Percentiles rank a stretch among this genome's conserved stretches.
These are phyloP conservation scores for Zymoseptoria pseudotritici DNA, from an alignment of 2,329 filamentous ascomycete species.

Conservation along the genomic window DNA sequence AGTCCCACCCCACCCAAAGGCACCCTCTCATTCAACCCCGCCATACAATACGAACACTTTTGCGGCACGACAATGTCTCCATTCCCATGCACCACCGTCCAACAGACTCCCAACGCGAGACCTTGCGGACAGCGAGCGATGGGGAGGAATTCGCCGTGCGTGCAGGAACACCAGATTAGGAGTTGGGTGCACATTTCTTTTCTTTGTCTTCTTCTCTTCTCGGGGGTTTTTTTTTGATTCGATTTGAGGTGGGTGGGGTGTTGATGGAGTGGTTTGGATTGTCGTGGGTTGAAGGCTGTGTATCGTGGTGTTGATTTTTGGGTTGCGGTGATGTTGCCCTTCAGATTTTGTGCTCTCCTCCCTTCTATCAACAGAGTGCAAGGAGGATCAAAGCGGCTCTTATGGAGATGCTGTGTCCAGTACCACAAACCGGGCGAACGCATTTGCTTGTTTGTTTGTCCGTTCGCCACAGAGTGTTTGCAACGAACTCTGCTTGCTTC, in stretches of 20 bases:
- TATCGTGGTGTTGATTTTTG: neutral
- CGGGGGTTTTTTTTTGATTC: too few relatives aligned
- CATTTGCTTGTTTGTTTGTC: neutral
- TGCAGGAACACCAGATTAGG: constrained; percentile 29
- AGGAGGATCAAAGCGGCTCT: neutral
- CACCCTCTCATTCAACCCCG: constrained; percentile 13
- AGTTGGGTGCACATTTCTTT: constrained; percentile 27
- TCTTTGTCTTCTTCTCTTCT: neutral
- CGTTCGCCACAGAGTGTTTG: neutral
- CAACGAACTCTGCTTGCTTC: neutral
- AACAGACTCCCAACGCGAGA: constrained; percentile 16
- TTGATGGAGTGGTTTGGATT: too few relatives aligned
- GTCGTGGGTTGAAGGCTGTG: neutral
- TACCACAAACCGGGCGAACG: neutral
- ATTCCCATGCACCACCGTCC: constrained; percentile 24
- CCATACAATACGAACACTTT: constrained; percentile 24
- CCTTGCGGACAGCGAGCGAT: constrained; percentile 20
- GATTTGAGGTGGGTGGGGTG: too few relatives aligned
- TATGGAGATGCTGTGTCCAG: neutral
- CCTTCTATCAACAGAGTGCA: too few relatives aligned
- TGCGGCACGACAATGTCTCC: constrained; percentile 16
- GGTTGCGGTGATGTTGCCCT: neutral
- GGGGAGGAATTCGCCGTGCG: constrained; percentile 28
- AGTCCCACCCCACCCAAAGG: constrained; percentile 11
- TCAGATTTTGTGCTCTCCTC: too few relatives aligned